Conservation (phyloP, 2,329 filamentous ascomycete species). For the Blumeriella jaapii region DNA sequence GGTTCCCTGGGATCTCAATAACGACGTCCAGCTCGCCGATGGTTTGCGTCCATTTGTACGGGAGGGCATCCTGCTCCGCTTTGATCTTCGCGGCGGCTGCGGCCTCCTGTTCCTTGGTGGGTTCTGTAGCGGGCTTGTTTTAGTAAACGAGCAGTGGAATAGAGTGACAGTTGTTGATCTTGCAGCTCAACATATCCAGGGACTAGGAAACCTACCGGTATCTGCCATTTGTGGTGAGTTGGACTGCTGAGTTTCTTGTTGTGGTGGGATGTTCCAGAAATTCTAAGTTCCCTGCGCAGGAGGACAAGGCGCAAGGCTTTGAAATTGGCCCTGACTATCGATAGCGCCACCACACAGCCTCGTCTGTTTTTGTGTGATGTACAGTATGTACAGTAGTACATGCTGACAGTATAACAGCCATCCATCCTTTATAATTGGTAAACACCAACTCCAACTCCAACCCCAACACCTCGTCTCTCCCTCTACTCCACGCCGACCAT, state of each 20-base stretch:
- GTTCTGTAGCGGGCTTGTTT: conserved; percentile 17
- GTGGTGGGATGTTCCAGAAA: conserved; percentile 13
- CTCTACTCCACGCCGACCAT: conserved; percentile 11
- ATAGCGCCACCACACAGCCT: too few species aligned
- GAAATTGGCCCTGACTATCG: too few species aligned
- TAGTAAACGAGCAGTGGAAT: too few species aligned
- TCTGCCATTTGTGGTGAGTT: conserved; percentile 16
- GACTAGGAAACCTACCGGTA: not conserved
- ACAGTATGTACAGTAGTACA: too few species aligned
- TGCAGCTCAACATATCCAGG: too few species aligned
- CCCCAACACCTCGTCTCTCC: conserved; percentile 2
- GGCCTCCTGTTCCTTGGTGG: conserved; percentile 40
- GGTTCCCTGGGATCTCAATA: conserved; percentile 65
- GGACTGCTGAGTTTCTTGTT: conserved; percentile 1
- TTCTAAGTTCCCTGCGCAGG: too few species aligned
- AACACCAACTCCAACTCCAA: too few species aligned
- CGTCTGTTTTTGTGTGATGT: conserved; percentile 3
- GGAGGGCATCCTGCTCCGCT: conserved; percentile 79
- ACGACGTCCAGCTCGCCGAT: conserved; percentile 79
- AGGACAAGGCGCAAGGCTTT: conserved; percentile 13
- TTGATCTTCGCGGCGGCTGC: conserved; percentile 59
- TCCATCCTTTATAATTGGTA: too few species aligned
- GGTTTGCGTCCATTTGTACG: conserved; percentile 95
- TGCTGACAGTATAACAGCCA: too few species aligned
- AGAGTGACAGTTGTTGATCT: too few species aligned